Evolutionary conservation across 306 rosid species (phyloP), one percentile per base, ranked within the genome.

Genomic region (Castanea sativa): DNA sequence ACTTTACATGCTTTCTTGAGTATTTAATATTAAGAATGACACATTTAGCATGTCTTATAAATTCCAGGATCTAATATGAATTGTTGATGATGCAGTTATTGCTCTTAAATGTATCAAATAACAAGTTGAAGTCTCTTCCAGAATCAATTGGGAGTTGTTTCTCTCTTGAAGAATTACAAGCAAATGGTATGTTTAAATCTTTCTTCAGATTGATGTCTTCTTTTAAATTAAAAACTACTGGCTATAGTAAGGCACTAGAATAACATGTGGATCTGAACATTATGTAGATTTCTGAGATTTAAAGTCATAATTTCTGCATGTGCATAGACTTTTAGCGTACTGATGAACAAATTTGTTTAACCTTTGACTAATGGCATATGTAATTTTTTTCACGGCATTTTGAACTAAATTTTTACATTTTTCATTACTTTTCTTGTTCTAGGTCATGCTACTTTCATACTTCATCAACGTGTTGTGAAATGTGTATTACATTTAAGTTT

Each of bases 151-250:
- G 98, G 74, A 88, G 93, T 87, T 96, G 97, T 86, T 90, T 88
- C 87, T 96, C 97, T 79, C 85, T 96, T 74, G 99, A 96, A 96
- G 99, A 96, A 85, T 80, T 96, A 84, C 94, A 96, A 85, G 98
- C 99, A 55, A 84, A 90, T 83, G 94, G 99, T 96, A 85, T 64
- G 75, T 76, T 79, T 49, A 67, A 19, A 33, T 67, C 72, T 67
- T 78, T 75, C 59, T 79, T 6, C 55, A 51, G 52, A 60, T 43
- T 16, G 49, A 78, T 74, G 56, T 23, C 25, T 2, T 23, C 59
- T 70, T 27, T 2, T 74, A 18, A 32, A 43, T 18, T 51, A 32
- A 38, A 75, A 52, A 21, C 19, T 75, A 30, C 38, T 78, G 23
- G 52, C 21, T 43, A 12, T 49, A 55, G 12, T 16, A 13, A 68